Evolutionary conservation across 148 eudicot genomes (phyloP), one percentile per base, ranked within the genome.

Genomic region (Rhododendron simsii): DNA sequence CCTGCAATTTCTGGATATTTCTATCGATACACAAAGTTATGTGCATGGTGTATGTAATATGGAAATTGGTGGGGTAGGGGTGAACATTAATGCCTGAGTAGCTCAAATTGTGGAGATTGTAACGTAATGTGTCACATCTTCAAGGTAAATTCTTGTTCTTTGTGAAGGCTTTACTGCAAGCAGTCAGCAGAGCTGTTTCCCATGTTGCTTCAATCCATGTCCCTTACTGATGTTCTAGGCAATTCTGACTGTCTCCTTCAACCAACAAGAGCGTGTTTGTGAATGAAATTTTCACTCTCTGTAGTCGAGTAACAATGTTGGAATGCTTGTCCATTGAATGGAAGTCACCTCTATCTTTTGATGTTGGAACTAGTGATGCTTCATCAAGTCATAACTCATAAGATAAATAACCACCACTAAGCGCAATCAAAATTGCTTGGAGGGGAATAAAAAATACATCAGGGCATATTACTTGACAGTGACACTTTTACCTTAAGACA

Each of bases 311-410:
- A 35, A 16, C 13, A 20, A 39, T 35, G 39, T 41, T 21, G 13
- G 28, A 77, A 16, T 77, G 26, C 45, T 77, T 21, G 80, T 10
- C 50, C 4, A 41, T 20, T 76, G n/a, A 77, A 41, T 77, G 48
- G 50, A 77, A 20, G 23, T 41, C 65, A 41, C 28, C 51, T 74
- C 41, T 21, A 41, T 77, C 51, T 77, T 39, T 77, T 41, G 80
- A 77, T 30, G n/a, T 41, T 78, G 81, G 81, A 78, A 78, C 8
- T 78, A n/a, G 53, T 78, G 16, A 78, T 78, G 81, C 80, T 41
- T 21, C 50, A 8, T 78, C 30, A 41, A 21, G 47, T 78, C 53
- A 45, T 78, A 41, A 23, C n/a, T 78, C 53, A 45, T 78, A 78
- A 78, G 55, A 45, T 78, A 45, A 76, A 39, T 39, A 76, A 76